These are phyloP conservation scores for Forsythia viridissima DNA, from an alignment of 257 asterid genomes.

Conservation along the genomic window DNA sequence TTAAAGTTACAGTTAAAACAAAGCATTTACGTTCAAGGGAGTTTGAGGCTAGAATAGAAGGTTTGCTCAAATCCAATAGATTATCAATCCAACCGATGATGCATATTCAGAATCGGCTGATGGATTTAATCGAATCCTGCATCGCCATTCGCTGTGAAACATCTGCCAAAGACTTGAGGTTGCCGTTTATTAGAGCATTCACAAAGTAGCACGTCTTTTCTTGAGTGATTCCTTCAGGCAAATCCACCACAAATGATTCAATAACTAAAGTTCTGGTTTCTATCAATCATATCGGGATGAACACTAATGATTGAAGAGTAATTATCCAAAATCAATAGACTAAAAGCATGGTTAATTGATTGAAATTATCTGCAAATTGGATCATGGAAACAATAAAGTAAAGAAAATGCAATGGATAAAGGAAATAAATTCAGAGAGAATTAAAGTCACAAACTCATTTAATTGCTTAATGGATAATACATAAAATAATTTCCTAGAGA, in stretches of 20 bases:
- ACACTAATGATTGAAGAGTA: constrained; percentile 75
- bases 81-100: background rate
- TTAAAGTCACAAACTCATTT: too few relatives aligned
- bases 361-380: too few relatives aligned
- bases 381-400: background rate
- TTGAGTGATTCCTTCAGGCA: constrained; percentile 74
- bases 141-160: constrained; percentile 77
- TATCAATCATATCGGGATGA: constrained; percentile 61
- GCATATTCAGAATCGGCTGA: background rate
- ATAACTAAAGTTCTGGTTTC: constrained; percentile 62
- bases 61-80: background rate
- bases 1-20: background rate
- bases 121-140: constrained; percentile 32
- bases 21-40: background rate
- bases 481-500: background rate
- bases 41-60: background rate
- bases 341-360: background rate
- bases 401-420: too few relatives aligned
- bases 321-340: constrained; percentile 47
- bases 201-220: constrained; percentile 90
- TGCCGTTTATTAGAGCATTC: constrained; percentile 71
- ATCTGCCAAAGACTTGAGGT: constrained; percentile 79
- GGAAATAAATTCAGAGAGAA: too few relatives aligned
- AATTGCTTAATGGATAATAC: background rate
- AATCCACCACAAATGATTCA: constrained; percentile 81